Evolutionary conservation across 768 basidiomycete species (phyloP).

Genomic region (Agaricus blazei): DNA sequence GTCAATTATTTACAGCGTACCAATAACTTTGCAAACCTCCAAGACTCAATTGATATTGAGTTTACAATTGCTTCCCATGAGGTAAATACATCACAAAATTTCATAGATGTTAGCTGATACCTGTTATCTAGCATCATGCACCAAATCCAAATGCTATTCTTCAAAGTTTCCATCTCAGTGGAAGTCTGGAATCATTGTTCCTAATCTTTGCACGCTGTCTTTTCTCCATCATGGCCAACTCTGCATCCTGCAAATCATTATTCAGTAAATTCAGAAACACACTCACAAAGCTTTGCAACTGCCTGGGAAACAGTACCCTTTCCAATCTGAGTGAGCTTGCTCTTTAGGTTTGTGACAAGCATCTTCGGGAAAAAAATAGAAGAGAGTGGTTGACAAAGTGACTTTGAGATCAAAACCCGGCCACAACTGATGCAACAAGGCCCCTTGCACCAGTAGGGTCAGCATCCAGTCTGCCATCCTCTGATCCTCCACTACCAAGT

Average conservation of each 20-base stretch:
- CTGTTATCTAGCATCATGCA: background rate
- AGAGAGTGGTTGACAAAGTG: background rate
- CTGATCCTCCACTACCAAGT: background rate
- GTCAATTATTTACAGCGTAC: background rate
- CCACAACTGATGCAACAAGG: background rate
- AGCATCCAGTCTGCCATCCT: background rate
- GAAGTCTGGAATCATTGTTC: slow-evolving; percentile 14
- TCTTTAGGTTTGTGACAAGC: background rate
- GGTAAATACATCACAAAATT: background rate
- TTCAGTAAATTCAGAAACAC: slow-evolving; percentile 24
- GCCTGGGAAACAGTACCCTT: background rate
- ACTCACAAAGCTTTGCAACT: slow-evolving; percentile 17
- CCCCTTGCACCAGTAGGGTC: background rate
- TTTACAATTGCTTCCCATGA: background rate
- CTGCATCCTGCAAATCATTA: slow-evolving; percentile 22
- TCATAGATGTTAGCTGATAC: background rate
- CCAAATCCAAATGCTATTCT: slow-evolving; percentile 15
- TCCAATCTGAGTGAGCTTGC: background rate
- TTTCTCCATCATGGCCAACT: slow-evolving; percentile 21
- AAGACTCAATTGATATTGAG: background rate
- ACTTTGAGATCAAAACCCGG: background rate
- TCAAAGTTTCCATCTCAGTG: slow-evolving; percentile 15
- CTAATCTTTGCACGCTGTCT: slow-evolving; percentile 19
- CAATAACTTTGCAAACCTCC: background rate
- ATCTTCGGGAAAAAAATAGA: background rate